Evolutionary conservation across 169 alveolate genomes (phyloP), one percentile per base, ranked within the genome.

Genomic region (Cryptosporidium meleagridis): DNA sequence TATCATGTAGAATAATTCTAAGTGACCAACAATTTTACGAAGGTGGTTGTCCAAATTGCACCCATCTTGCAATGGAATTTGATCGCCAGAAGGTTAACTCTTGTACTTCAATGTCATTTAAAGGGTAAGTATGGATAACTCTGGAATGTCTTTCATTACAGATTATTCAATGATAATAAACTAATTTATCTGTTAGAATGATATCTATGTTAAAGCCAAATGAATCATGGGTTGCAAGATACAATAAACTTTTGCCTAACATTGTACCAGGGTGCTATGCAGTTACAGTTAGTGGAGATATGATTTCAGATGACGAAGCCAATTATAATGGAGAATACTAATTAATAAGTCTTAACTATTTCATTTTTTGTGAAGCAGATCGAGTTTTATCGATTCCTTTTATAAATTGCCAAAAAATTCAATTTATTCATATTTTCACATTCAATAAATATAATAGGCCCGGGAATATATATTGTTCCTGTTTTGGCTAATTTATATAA

Each of bases 171-270:
- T n/a, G 8, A 45, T 12, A 0, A 45, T 5, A 35, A 59, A n/a
- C 44, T 62, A 33, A 75, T 9, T 52, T 8, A 16, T 16, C 18
- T 3, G 12, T 55, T 73, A 80, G 89, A 37, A 80, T 95, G 71
- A 93, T 95, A 55, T 93, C 97, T 12, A 87, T 95, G n/a, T 91
- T 95, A 67, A 95, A 94, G 35, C 97, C 97, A 1, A 91, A 70
- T 37, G 93, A 93, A 29, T 95, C 97, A n/a, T 95, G 97, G 97
- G 96, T 95, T 62, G 97, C 97, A 18, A 91, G 94, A 16, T 95
- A 93, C 89, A 95, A 95, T 71, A 95, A 94, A 61, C 91, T 95
- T 45, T 26, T 26, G 26, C 85, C 87, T 55, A 51, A 80, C 84
- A 26, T 73, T 41, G 58, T 91, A n/a, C 97, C 97, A 0, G 97